Evolutionary conservation across 2,329 filamentous ascomycete genomes (phyloP), one percentile per base, ranked within the genome.

Genomic region (Penicillium rolfsii): DNA sequence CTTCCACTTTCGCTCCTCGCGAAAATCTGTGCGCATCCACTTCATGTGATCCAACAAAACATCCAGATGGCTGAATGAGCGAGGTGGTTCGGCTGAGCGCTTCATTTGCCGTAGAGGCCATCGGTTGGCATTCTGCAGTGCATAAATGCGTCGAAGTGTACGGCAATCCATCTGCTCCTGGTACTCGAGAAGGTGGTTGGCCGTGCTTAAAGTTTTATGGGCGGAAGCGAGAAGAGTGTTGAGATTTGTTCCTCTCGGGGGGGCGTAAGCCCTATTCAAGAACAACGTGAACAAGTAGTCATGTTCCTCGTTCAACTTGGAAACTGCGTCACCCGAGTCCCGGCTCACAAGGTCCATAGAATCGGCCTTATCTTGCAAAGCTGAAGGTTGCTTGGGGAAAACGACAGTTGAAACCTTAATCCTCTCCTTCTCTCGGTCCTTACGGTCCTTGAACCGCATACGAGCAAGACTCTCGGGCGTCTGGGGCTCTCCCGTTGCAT

Each of bases 1-100:
- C 78, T 97, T 98, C 93, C 93, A 97, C 74, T 96, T 97, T 43
- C 92, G 83, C 75, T 98, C 95, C 76, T 97, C 91, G 55, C 90
- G 86, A 71, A 97, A 98, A 76, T 99, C 95, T 1, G 93, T 97
- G 54, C 93, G 87, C 91, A 99, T 96, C 94, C 94, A 98, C 75
- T 93, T 96, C 85, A 94, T 91, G 79, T 99, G 93, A 67, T 93
- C 86, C 35, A 99, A 80, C 58, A 98, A 76, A 55, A 94, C 84
- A 77, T 99, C 95, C 85, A 89, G 91, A 68, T 98, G 94, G 1
- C 89, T 88, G 0, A 86, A 84, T 19, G 89, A 89, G 40, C 92
- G 86, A 4, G 86, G 83, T 4, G 94, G 93, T 75, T 99, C 95
- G 1, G 88, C 84, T 41, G 88, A 91, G 59, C 93, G 89, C 72